Base-by-base conservation (phyloP, 2,329 filamentous ascomycete species). In the Periglandula ipomoeae region DNA sequence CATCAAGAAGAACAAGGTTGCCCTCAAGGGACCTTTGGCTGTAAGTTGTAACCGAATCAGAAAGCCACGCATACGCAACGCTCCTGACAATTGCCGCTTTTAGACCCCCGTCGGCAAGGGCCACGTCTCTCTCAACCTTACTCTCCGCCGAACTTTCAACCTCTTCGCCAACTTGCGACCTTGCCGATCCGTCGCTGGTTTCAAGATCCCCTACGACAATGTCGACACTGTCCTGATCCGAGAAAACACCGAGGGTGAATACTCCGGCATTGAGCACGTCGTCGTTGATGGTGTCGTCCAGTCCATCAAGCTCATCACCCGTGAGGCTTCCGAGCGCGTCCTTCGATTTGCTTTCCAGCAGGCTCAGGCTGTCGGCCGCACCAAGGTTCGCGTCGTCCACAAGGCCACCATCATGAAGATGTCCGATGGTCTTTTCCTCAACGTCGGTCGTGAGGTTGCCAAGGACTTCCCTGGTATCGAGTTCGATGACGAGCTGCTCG, bases 331-430 rank as follows among this genome's bases (percentile, higher is more conserved):
- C 58, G 93, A 98, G 82, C 86, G 93, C 61, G 93, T 98, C 48
- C 82, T 97, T 58, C 85, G 90, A 66, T 98, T 89, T 70, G 93
- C 94, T 62, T 98, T 98, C 84, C 91, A 98, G 76, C 89, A 98
- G 69, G 93, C 93, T 60, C 80, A 93, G 71, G 82, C 88, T 61
- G 86, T 96, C 65, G 89, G 90, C 73, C 87, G 88, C 78, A 90
- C 83, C 68, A 96, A 96, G 86, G 91, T 97, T 64, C 89, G 90
- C 65, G 91, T 89, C 52, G 90, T 97, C 56, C 93, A 98, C 86
- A 98, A 98, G 82, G 93, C 93, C 69, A 97, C 93, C 66, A 98
- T 98, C 76, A 98, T 98, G 93, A 98, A 98, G 84, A 95, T 96
- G 88, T 91, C 86, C 67, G 93, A 98, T 70, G 93, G 93, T 74